Evolutionary conservation across 2,329 filamentous ascomycete genomes (phyloP).

Genomic region (Stemphylium lycopersici): DNA sequence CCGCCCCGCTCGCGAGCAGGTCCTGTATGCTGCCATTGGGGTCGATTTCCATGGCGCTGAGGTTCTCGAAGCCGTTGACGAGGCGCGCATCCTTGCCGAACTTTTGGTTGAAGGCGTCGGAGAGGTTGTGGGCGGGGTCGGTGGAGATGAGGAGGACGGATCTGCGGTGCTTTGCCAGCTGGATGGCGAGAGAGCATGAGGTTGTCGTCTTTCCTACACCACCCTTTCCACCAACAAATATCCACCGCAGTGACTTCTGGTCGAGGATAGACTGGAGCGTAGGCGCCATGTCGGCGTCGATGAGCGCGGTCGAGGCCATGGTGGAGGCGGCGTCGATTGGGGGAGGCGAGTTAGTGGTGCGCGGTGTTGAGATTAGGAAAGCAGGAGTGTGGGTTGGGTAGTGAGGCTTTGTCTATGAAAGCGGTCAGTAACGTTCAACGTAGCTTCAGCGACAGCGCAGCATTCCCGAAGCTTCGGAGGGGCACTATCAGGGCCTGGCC

Average conservation of each 20-base stretch:
- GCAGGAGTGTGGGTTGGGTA: neutral
- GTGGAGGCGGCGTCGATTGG: neutral
- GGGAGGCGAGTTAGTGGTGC: no score
- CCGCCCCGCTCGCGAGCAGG: conserved; percentile 79
- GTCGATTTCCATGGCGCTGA: conserved; percentile 99
- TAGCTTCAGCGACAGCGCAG: neutral
- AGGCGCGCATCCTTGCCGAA: conserved; percentile 98
- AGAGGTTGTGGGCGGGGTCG: conserved; percentile 96
- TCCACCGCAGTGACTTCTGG: conserved; percentile 95
- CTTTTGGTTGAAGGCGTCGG: conserved; percentile 97
- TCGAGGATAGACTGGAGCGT: conserved; percentile 93
- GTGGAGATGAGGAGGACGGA: conserved; percentile 97
- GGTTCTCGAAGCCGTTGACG: conserved; percentile 87
- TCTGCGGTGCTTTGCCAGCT: conserved; percentile 92
- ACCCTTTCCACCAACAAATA: conserved; percentile 98
- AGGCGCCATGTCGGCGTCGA: conserved; percentile 79
- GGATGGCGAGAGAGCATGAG: conserved; percentile 96
- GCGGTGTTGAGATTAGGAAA: no score
- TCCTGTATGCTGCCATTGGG: conserved; percentile 98
- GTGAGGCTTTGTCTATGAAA: neutral
- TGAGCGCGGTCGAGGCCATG: conserved; percentile 48
- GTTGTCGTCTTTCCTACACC: conserved; percentile 99
- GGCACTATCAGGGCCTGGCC: neutral
- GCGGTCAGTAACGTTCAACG: neutral
- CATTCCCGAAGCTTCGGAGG: conserved; percentile 25